Evolutionary conservation across 768 basidiomycete species (phyloP).

Genomic region (Hericium alpestre): DNA sequence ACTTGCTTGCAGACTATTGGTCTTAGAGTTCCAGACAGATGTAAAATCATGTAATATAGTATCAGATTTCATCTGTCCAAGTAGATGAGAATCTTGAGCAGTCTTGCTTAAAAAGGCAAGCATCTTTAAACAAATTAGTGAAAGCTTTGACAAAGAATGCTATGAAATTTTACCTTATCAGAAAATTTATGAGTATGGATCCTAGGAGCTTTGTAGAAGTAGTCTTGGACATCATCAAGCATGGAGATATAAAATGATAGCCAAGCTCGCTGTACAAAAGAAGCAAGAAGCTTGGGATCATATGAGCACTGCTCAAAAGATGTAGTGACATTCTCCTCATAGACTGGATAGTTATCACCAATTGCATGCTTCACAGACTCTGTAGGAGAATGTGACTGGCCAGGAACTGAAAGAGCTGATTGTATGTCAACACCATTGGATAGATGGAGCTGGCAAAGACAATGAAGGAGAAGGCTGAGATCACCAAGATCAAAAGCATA

Average conservation of each 20-base stretch:
- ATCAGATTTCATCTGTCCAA: constrained; percentile 3
- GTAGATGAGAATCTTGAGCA: constrained; percentile 2
- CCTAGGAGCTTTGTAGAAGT: constrained; percentile 30
- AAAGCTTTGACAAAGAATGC: constrained; percentile 14
- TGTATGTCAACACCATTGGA: constrained; percentile 49
- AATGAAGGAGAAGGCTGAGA: constrained; percentile 37
- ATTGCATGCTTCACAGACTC: constrained; percentile 27
- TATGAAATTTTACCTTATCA: constrained; percentile 23
- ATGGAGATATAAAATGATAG: constrained; percentile 28
- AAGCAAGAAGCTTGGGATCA: constrained; percentile 1
- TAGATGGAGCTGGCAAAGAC: constrained; percentile 32
- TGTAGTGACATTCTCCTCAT: constrained; percentile 13
- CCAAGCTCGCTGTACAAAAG: constrained; percentile 20
- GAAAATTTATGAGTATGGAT: constrained; percentile 17
- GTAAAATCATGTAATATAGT: constrained; percentile 5
- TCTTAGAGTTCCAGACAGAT: constrained; percentile 3
- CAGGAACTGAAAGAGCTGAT: constrained; percentile 27
- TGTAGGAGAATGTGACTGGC: constrained; percentile 27
- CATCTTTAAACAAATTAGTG: not conserved
- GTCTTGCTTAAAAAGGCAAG: constrained; percentile 4
- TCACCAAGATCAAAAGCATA: constrained; percentile 47
- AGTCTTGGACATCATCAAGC: constrained; percentile 23
- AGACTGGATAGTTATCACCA: constrained; percentile 8
- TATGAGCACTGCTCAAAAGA: constrained; percentile 13
- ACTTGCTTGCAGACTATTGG: constrained; percentile 3